Conservation (phyloP, 1,139 yeast genomes). For the Eremothecium coryli region DNA sequence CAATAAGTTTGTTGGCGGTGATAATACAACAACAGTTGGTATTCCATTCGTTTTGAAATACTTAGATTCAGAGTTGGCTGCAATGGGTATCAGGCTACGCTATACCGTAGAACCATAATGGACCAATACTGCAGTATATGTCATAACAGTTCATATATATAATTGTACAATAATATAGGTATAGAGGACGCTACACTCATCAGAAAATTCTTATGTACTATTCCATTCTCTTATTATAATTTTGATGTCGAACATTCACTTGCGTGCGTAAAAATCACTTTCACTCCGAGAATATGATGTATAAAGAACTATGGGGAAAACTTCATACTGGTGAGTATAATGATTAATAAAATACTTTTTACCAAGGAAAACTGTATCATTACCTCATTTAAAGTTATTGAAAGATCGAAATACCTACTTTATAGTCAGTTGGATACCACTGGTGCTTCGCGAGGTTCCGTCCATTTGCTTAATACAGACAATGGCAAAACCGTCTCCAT, state of each 20-base stretch:
- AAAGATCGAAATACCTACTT: conserved; percentile 4
- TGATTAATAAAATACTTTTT: too few species aligned
- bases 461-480: conserved; percentile 1
- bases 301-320: too few species aligned
- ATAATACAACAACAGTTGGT: conserved; percentile 84
- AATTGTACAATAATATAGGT: not conserved
- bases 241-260: not conserved
- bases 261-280: too few species aligned
- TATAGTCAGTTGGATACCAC: not conserved
- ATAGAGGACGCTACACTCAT: not conserved
- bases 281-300: too few species aligned
- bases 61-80: conserved; percentile 89
- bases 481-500: conserved; percentile 3
- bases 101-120: conserved; percentile 65
- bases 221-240: not conserved
- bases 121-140: too few species aligned
- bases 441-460: not conserved
- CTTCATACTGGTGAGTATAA: too few species aligned
- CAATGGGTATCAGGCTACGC: conserved; percentile 94
- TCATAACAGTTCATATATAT: not conserved
- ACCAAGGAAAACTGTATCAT: conserved; percentile 1
- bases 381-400: conserved; percentile 4
- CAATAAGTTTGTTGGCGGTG: conserved; percentile 83
- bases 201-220: not conserved
- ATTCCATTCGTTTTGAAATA: conserved; percentile 95